Evolutionary conservation across 768 basidiomycete species (phyloP), one percentile per base, ranked within the genome.

Genomic region (Neoboletus brunneissimus): DNA sequence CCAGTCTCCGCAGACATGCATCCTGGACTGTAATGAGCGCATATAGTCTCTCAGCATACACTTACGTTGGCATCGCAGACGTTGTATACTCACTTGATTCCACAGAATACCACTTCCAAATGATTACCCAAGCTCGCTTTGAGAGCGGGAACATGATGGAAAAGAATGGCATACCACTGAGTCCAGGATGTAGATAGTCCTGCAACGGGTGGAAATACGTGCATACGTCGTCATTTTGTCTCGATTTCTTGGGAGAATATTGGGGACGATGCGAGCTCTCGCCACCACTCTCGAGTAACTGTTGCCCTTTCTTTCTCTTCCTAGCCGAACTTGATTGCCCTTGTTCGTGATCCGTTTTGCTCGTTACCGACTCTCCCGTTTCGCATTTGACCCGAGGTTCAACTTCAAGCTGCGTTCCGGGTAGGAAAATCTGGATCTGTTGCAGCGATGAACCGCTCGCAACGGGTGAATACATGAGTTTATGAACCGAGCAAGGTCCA

Each of bases 101-200:
- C 91, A 64, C 89, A 92, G 61, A 94, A 91, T 15, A 92, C 61
- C 23, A 93, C 90, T 93, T 27, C 49, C 18, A 31, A 15, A 27
- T 27, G 16, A 18, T 31, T n/a, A 3, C 23, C n/a, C n/a, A n/a
- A n/a, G n/a, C n/a, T n/a, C n/a, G n/a, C n/a, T n/a, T n/a, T n/a
- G n/a, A n/a, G n/a, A n/a, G n/a, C n/a, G n/a, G n/a, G n/a, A n/a
- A n/a, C n/a, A n/a, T n/a, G n/a, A n/a, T n/a, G n/a, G n/a, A n/a
- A n/a, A n/a, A n/a, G n/a, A n/a, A n/a, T n/a, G n/a, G n/a, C n/a
- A n/a, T n/a, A n/a, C n/a, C n/a, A n/a, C n/a, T n/a, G n/a, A n/a
- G n/a, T n/a, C n/a, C n/a, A n/a, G n/a, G n/a, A n/a, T n/a, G n/a
- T n/a, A n/a, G n/a, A n/a, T n/a, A n/a, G n/a, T n/a, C n/a, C n/a